phyloP scores from a whole-genome alignment of 345 rosid species.

The Eucalyptus cloeziana region DNA sequence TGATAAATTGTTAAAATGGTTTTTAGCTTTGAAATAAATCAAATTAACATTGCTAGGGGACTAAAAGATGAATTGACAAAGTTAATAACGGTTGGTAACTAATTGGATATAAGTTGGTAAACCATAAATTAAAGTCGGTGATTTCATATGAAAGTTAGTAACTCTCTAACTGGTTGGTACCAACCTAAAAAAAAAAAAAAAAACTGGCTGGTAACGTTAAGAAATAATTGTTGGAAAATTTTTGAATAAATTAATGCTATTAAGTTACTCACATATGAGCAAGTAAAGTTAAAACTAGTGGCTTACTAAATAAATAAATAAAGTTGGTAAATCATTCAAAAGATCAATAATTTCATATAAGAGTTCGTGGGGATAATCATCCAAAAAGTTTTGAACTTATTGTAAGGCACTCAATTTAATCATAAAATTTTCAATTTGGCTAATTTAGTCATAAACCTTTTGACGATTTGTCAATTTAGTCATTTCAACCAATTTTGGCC shows the following conservation, averaged over 20 bases:
- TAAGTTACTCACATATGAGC: not conserved
- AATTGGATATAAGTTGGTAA: not conserved
- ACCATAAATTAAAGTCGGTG: not conserved
- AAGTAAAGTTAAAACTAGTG: not conserved
- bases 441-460: not conserved
- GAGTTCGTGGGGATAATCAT: not conserved
- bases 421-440: accelerated
- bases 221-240: not conserved
- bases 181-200: too few relatives aligned
- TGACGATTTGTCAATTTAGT: too few relatives aligned
- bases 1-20: not conserved
- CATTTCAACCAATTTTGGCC: accelerated
- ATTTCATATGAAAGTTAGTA: not conserved
- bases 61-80: not conserved
- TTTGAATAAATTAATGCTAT: not conserved
- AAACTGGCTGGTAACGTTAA: too few relatives aligned
- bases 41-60: not conserved
- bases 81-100: not conserved
- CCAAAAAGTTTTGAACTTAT: too few relatives aligned
- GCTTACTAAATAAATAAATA: not conserved
- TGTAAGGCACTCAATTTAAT: accelerated
- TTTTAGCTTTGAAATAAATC: not conserved
- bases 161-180: not conserved
- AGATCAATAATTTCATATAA: not conserved
- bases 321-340: not conserved